Evolutionary conservation across 2,329 filamentous ascomycete genomes (phyloP).

Genomic region (Fusarium duplospermum): DNA sequence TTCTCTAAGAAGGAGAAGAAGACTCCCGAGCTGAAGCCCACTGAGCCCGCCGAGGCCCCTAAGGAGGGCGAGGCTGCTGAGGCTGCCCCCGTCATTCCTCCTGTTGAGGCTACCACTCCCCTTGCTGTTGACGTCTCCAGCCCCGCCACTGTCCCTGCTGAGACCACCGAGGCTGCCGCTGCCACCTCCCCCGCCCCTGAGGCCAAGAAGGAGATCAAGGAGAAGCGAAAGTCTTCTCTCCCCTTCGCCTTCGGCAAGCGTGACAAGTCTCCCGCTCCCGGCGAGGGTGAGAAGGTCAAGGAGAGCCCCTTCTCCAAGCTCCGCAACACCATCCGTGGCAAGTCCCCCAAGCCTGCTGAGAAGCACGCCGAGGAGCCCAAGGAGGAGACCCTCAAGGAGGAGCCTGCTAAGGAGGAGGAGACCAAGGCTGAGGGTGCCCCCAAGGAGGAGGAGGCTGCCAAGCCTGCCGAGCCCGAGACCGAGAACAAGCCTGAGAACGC

Average conservation of each 20-base stretch:
- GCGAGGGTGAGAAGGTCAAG: constrained; percentile 69
- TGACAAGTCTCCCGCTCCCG: constrained; percentile 69
- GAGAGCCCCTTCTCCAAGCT: constrained; percentile 71
- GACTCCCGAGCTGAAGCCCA: constrained; percentile 61
- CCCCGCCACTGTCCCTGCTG: constrained; percentile 59
- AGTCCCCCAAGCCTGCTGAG: constrained; percentile 54
- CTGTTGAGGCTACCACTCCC: constrained; percentile 67
- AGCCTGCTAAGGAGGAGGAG: constrained; percentile 52
- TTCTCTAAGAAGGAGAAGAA: constrained; percentile 71
- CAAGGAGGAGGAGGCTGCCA: constrained; percentile 68
- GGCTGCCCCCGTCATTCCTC: constrained; percentile 68
- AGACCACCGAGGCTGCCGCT: constrained; percentile 59
- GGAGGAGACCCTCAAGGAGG: constrained; percentile 53
- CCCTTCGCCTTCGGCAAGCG: constrained; percentile 84
- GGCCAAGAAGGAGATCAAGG: constrained; percentile 73
- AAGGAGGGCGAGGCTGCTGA: constrained; percentile 63
- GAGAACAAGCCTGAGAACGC: constrained; percentile 57
- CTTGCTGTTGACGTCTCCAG: constrained; percentile 66
- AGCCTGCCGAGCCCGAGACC: constrained; percentile 52
- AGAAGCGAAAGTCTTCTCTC: constrained; percentile 85
- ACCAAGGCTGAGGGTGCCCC: constrained; percentile 46
- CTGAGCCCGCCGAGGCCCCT: constrained; percentile 51
- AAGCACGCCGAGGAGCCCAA: constrained; percentile 49
- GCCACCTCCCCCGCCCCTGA: constrained; percentile 60
- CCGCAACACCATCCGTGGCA: constrained; percentile 66